Evolutionary conservation across 2,329 filamentous ascomycete genomes (phyloP), one percentile per base, ranked within the genome.

Genomic region (Ilyonectria robusta): DNA sequence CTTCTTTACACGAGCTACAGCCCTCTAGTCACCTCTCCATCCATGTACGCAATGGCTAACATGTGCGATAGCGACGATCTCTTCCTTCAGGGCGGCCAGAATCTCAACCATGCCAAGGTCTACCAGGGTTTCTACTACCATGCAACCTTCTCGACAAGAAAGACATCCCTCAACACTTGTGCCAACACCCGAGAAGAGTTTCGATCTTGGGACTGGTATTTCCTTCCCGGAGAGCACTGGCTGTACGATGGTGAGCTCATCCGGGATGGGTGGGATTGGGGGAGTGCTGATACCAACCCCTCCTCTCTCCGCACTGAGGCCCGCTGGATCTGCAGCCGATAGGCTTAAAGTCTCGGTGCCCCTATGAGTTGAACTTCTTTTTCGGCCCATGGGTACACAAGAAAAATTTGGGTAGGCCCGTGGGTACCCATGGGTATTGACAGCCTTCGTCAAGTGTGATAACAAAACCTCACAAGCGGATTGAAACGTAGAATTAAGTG

Each of bases 71-170:
- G 62, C 10, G 50, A 59, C 6, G 40, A 65, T 31, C 15, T 59
- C 17, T 29, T 59, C 21, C 55, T 55, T 6, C 62, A 65, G 15
- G 55, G 62, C 17, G 62, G 55, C 6, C 57, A 31, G 33, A 59
- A 65, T n/a, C 55, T 59, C 40, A 59, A 65, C 62, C 62, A 65
- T 26, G 55, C 62, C 55, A 65, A 65, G 62, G 55, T 65, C 8
- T 65, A 65, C 31, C 62, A 65, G 33, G 62, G 62, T 11, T 65
- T 65, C 56, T 65, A 48, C 62, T 65, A 65, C 21, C 62, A 65
- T 31, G 46, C 62, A 3, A 65, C 62, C 31, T 65, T 65, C 51
- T 65, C 62, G 6, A 65, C 62, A 3, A 40, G 62, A 29, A 55
- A 65, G 42, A 65, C 62, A 1, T 65, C 62, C 5, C 56, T 65